phyloP scores from a whole-genome alignment of 2,329 filamentous ascomycete genomes.

The Fusarium sp. region DNA sequence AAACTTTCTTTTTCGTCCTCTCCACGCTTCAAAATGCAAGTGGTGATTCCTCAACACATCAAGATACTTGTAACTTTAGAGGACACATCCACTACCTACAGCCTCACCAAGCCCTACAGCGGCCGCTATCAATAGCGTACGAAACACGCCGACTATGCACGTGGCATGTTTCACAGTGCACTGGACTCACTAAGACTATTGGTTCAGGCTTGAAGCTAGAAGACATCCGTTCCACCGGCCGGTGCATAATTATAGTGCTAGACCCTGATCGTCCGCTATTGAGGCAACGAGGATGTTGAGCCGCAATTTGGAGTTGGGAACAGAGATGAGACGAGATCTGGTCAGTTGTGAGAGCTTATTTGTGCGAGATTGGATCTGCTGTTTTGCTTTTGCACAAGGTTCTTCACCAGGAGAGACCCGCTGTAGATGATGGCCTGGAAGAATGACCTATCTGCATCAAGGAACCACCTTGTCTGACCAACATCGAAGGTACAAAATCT shows the following conservation, averaged over 20 bases:
- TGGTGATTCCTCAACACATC: not conserved
- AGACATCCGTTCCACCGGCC: not conserved
- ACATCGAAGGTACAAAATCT: not conserved
- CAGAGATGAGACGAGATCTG: not conserved
- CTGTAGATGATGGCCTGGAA: not conserved
- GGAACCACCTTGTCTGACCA: not conserved
- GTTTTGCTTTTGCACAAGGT: not conserved
- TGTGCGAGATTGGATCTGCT: not conserved
- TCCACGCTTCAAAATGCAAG: not conserved
- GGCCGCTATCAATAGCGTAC: not conserved
- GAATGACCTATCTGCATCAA: not conserved
- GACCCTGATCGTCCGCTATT: not conserved
- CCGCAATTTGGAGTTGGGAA: not conserved
- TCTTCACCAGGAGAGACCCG: not conserved
- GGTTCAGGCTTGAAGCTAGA: not conserved
- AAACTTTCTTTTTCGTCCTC: not conserved
- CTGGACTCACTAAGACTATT: not conserved
- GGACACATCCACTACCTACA: not conserved
- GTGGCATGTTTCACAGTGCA: not conserved
- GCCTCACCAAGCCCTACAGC: not conserved
- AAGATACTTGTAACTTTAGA: no score
- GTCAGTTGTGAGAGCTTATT: not conserved
- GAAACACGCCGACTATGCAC: not conserved
- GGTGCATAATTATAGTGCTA: not conserved
- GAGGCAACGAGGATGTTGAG: not conserved